Evolutionary conservation across 306 rosid genomes (phyloP).

Genomic region (Crataegus laevigata): DNA sequence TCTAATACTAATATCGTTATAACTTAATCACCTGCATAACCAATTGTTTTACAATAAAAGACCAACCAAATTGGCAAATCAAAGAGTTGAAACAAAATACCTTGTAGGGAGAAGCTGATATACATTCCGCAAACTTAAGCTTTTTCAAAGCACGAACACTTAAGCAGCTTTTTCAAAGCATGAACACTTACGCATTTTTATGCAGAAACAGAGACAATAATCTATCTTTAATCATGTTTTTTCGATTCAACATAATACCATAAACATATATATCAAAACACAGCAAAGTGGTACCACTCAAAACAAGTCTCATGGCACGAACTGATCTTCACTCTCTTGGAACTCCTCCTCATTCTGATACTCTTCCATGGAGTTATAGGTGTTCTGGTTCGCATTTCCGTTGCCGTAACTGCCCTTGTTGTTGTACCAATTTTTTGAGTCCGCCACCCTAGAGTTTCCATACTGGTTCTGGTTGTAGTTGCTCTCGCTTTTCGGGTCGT

Average conservation of each 20-base stretch:
- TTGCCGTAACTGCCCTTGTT: slow-evolving; percentile 42
- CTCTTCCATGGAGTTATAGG: slow-evolving; percentile 45
- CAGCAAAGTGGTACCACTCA: not conserved
- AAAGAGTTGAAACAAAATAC: no score
- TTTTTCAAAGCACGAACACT: not conserved
- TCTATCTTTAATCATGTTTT: not conserved
- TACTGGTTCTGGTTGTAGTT: slow-evolving; percentile 37
- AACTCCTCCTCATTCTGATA: slow-evolving; percentile 50
- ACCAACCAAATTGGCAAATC: not conserved
- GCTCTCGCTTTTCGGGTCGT: slow-evolving; percentile 29
- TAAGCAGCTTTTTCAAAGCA: not conserved
- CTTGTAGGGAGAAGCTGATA: not conserved
- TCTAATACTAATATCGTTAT: no score
- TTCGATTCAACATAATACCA: not conserved
- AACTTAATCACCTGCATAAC: not conserved
- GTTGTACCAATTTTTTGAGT: slow-evolving; percentile 28
- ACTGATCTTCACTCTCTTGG: slow-evolving; percentile 39
- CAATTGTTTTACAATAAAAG: not conserved
- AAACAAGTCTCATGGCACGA: slow-evolving; percentile 29
- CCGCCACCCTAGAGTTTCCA: slow-evolving; percentile 24
- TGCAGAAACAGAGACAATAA: not conserved
- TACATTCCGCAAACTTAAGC: no score
- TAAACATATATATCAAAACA: not conserved
- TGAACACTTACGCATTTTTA: not conserved
- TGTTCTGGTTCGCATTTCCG: slow-evolving; percentile 32